Evolutionary conservation across 2,329 filamentous ascomycete species (phyloP).

Genomic region (Aureobasidium sp.): DNA sequence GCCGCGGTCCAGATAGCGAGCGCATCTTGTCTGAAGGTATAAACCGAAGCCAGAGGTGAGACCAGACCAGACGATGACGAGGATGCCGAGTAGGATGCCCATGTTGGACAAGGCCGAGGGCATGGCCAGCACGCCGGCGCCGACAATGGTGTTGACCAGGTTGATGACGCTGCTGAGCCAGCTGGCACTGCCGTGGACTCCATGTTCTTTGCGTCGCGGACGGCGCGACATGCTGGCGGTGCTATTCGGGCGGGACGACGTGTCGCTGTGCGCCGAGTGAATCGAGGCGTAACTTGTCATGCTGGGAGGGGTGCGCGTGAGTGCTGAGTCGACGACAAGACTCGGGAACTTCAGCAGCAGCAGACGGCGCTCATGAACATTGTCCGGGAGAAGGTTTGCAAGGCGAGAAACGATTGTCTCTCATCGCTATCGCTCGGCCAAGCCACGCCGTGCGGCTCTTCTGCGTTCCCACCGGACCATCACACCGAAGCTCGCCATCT

Average conservation of each 20-base stretch:
- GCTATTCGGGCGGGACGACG: slow-evolving; percentile 33
- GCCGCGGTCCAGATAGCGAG: slow-evolving; percentile 85
- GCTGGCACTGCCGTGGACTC: slow-evolving; percentile 66
- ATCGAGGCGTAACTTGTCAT: slow-evolving; percentile 45
- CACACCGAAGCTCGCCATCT: neutral
- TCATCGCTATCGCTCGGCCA: neutral
- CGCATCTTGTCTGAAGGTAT: slow-evolving; percentile 89
- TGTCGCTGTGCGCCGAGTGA: slow-evolving; percentile 32
- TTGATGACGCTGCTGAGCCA: slow-evolving; percentile 92
- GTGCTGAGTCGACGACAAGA: slow-evolving; percentile 5
- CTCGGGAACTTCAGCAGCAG: neutral
- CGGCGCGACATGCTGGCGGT: slow-evolving; percentile 41
- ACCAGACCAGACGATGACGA: slow-evolving; percentile 88
- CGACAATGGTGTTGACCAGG: slow-evolving; percentile 92
- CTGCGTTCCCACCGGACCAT: neutral
- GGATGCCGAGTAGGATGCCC: slow-evolving; percentile 76
- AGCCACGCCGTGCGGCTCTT: slow-evolving; percentile 4
- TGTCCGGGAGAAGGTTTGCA: neutral
- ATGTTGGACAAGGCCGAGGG: slow-evolving; percentile 93
- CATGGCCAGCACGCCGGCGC: slow-evolving; percentile 90
- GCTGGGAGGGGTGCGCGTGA: slow-evolving; percentile 14
- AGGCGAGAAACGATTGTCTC: neutral
- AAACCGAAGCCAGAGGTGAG: slow-evolving; percentile 84
- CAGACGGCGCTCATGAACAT: too few species aligned
- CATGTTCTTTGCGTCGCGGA: slow-evolving; percentile 60